Evolutionary conservation across 805 yeast species (phyloP), one percentile per base, ranked within the genome.

Genomic region (Jamesozyma gamospora): DNA sequence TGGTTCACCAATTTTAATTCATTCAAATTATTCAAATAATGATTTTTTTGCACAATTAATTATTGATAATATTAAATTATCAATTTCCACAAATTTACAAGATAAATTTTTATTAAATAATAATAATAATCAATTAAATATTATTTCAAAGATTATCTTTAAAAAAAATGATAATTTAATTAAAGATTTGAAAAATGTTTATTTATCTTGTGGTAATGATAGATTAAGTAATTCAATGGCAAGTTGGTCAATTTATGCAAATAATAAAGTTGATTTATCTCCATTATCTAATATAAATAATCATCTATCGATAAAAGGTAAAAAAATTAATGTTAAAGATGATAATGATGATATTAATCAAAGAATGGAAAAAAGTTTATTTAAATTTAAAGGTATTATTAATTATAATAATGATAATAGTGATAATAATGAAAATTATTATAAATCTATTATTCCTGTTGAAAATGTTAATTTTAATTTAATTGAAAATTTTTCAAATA

Each of bases 221-320:
- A 61, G 88, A 38, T 73, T 72, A 48, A 68, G 79, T 1, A 63
- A 71, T 24, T 69, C 87, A 9, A 52, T 79, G 40, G 94, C 90
- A 0, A 67, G 74, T 7, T 84, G 94, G 94, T 55, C 74, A 0
- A 72, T 79, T 0, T 84, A 82, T 55, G 90, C 94, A 0, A 76
- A 77, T 47, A 77, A 76, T 0, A 62, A 66, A 1, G 74, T 77
- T 6, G 94, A 84, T 56, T 66, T 71, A 3, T 70, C 78, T 0
- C 88, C 94, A 0, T 62, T 82, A 28, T 73, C 69, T 14, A 58
- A 66, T 28, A 53, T 63, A 1, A 60, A 58, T 8, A 48, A 53
- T 1, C 85, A 79, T 51, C 46, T 60, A 2, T 44, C 66, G 1
- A 42, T 74, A 12, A 47, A 50, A 31, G 52, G 59, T 7, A 45